Evolutionary conservation across 2,329 filamentous ascomycete species (phyloP), one percentile per base, ranked within the genome.

Genomic region (Talaromyces piceae): DNA sequence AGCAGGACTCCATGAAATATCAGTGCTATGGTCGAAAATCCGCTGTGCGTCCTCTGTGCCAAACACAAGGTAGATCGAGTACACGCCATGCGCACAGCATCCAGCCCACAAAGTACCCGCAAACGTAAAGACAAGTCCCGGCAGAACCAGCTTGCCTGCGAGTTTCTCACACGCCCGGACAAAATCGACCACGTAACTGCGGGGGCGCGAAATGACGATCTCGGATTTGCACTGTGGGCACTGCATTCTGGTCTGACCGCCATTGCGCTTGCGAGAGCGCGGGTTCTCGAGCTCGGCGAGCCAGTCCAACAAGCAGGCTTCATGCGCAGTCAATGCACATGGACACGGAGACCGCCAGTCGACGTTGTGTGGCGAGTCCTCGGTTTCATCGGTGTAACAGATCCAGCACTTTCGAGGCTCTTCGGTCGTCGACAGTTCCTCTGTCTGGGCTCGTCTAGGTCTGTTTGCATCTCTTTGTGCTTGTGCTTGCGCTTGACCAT

Each of bases 141-240:
- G 80, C 4, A 91, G 66, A 20, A 86, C 75, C 9, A 88, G 74
- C 28, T 66, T 77, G 56, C 70, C 80, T 64, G 75, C 83, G 67
- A 71, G 63, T 31, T 74, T 71, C 59, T 85, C 78, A 8, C 87
- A 56, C 13, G 73, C 66, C 47, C 86, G 80, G 54, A 84, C 79
- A 0, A 84, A 61, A 49, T 85, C 80, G 25, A 97, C 82, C 20
- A 93, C 69, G 20, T 81, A 73, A 62, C 91, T 90, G 61, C 78
- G 81, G 12, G 87, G 87, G 45, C 91, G 83, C 47, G 85, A 80
- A 25, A 97, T 76, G 48, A 80, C 74, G 61, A 97, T 95, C 58
- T 82, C 79, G 2, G 83, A 79, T 67, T 95, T 93, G 78, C 93
- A 98, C 56, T 95, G 87, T 2, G 91, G 91, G 65, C 93, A 98